Percentiles rank a stretch among this genome's conserved stretches.
phyloP scores from a whole-genome alignment of 2,329 filamentous ascomycete species.

The Sporothrix mexicana region DNA sequence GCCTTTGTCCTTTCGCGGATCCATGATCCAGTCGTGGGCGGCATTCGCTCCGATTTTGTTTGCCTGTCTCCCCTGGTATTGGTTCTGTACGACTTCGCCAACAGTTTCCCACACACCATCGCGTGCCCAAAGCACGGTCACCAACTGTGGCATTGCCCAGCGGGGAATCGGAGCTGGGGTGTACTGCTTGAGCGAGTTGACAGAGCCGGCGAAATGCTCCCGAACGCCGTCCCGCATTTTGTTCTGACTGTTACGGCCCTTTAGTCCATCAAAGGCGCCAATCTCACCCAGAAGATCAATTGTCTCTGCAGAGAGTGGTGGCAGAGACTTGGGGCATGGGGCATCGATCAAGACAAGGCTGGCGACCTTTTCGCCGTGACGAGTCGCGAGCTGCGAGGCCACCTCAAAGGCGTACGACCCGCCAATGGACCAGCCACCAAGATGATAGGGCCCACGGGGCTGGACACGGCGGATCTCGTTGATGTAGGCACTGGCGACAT shows the following conservation, averaged over 20 bases:
- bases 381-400: slow-evolving; percentile 13
- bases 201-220: slow-evolving; percentile 25
- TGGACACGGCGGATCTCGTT: slow-evolving; percentile 13
- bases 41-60: background rate
- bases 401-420: slow-evolving; percentile 26
- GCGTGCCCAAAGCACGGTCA: slow-evolving; percentile 23
- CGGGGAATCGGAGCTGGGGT: slow-evolving; percentile 12
- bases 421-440: slow-evolving; percentile 26
- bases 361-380: slow-evolving; percentile 13
- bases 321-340: slow-evolving; percentile 7
- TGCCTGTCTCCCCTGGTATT: background rate
- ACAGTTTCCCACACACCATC: slow-evolving; percentile 33
- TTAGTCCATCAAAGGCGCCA: background rate
- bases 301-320: slow-evolving; percentile 3
- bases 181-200: slow-evolving; percentile 26
- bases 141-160: slow-evolving; percentile 17
- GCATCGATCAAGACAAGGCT: slow-evolving; percentile 14
- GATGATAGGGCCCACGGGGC: slow-evolving; percentile 19
- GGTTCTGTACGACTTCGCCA: slow-evolving; percentile 17
- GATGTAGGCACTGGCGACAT: background rate
- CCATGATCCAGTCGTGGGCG: slow-evolving; percentile 27
- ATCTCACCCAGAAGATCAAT: slow-evolving; percentile 15
- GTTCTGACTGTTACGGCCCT: slow-evolving; percentile 5
- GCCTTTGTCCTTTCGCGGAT: slow-evolving; percentile 28
- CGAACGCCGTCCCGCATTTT: slow-evolving; percentile 21